Conservation (phyloP, 2,329 filamentous ascomycete species). For the Xylaria sp. region DNA sequence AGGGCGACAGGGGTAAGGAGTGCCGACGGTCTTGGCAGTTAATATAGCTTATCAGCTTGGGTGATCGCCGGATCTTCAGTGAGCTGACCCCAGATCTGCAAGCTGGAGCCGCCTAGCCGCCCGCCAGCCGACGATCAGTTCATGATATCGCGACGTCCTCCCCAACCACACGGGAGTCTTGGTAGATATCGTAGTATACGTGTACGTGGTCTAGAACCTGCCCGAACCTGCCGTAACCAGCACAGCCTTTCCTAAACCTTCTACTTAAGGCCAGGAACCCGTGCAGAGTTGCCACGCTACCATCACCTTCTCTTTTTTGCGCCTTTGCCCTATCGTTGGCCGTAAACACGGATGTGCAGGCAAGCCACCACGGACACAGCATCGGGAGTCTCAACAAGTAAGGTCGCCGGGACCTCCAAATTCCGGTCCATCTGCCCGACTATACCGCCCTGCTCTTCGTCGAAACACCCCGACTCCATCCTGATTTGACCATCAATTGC, state of each 20-base stretch:
- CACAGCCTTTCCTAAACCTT: neutral
- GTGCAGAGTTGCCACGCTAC: neutral
- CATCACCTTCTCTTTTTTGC: neutral
- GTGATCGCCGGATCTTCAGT: conserved; percentile 18
- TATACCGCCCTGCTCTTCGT: neutral
- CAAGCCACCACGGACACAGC: neutral
- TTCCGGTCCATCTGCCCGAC: neutral
- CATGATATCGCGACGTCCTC: neutral
- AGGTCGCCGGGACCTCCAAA: neutral
- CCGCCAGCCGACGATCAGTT: neutral
- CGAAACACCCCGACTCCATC: neutral
- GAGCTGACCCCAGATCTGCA: conserved; percentile 7
- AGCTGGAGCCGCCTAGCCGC: neutral
- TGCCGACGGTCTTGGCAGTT: conserved; percentile 21
- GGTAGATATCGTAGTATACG: neutral
- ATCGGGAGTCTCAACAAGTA: neutral
- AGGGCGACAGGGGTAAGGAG: conserved; percentile 19
- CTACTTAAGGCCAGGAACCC: neutral
- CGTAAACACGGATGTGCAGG: neutral
- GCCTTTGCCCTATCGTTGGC: neutral
- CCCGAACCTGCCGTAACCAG: neutral
- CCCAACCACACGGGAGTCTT: neutral
- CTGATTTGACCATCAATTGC: neutral
- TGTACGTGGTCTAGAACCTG: neutral
- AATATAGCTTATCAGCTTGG: conserved; percentile 21